phyloP scores from a whole-genome alignment of 2,329 filamentous ascomycete species.

The Lojkania enalia region DNA sequence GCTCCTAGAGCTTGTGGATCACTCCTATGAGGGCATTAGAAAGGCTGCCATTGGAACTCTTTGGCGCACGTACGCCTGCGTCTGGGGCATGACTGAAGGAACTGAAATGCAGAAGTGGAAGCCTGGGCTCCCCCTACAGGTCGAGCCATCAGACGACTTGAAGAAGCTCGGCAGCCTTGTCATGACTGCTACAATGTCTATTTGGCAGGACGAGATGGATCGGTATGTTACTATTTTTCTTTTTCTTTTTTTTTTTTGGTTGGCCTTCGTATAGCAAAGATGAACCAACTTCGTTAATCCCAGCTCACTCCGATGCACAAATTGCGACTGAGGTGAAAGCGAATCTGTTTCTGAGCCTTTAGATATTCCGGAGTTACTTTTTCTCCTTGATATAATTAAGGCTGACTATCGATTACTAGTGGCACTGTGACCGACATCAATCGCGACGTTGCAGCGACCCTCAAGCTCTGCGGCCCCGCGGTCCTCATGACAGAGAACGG shows the following conservation, averaged over 20 bases:
- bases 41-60: slow-evolving; percentile 90
- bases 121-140: slow-evolving; percentile 80
- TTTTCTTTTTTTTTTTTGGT: slow-evolving; percentile 17
- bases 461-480: slow-evolving; percentile 88
- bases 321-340: slow-evolving; percentile 87
- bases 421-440: slow-evolving; percentile 93
- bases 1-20: slow-evolving; percentile 79
- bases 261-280: slow-evolving; percentile 53
- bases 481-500: slow-evolving; percentile 72
- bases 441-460: slow-evolving; percentile 84
- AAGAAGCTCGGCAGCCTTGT: slow-evolving; percentile 85
- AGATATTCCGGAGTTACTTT: too few species aligned
- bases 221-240: slow-evolving; percentile 69
- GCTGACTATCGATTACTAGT: slow-evolving; percentile 52
- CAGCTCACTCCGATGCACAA: slow-evolving; percentile 98
- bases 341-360: slow-evolving; percentile 61
- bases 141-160: slow-evolving; percentile 76
- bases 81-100: slow-evolving; percentile 86
- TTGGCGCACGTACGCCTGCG: slow-evolving; percentile 89
- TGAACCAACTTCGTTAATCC: slow-evolving; percentile 92
- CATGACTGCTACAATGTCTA: slow-evolving; percentile 77
- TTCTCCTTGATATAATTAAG: slow-evolving; percentile 11
- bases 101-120: slow-evolving; percentile 80
- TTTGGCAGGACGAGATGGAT: slow-evolving; percentile 90
- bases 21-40: slow-evolving; percentile 89